A percentile compares a stretch with the other conserved stretches of the same genome.
phyloP scores from a whole-genome alignment of 495 filamentous ascomycete genomes.

The Podospora pseudoanserina region DNA sequence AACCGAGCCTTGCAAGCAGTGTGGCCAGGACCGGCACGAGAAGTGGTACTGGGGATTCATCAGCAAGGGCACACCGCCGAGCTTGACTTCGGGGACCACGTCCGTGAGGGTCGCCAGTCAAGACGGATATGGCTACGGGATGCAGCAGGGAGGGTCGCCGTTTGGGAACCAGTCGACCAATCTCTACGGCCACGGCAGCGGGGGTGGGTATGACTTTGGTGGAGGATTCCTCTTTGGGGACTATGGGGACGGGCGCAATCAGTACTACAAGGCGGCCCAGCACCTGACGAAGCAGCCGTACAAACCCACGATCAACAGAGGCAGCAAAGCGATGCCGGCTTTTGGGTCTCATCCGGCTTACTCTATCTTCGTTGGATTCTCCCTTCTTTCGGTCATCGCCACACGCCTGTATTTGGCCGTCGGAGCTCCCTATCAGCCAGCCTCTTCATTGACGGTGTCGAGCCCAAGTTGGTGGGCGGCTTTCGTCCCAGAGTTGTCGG shows the following conservation, averaged over 20 bases:
- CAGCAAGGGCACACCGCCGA: not conserved
- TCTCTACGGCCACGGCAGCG: not conserved
- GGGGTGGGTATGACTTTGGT: not conserved
- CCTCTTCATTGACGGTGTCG: too few species aligned
- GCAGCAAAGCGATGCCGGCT: too few species aligned
- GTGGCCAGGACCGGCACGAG: not conserved
- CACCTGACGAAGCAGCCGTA: not conserved
- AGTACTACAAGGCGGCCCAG: not conserved
- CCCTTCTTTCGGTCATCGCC: too few species aligned
- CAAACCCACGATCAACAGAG: not conserved
- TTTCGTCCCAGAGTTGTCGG: conserved; percentile 10
- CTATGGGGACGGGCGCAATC: not conserved
- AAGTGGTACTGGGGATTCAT: not conserved
- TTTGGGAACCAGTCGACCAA: not conserved
- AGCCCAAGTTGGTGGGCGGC: too few species aligned
- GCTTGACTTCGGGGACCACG: not conserved
- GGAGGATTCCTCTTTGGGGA: not conserved
- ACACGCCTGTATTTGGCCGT: too few species aligned
- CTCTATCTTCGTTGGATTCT: too few species aligned
- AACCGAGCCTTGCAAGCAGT: not conserved
- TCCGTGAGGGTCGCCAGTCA: not conserved
- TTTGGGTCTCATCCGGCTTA: too few species aligned
- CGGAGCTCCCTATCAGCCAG: too few species aligned
- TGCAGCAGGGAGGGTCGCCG: not conserved
- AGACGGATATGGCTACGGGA: not conserved